Conservation (phyloP, 345 rosid species). For the Psidium friedrichsthalianum region DNA sequence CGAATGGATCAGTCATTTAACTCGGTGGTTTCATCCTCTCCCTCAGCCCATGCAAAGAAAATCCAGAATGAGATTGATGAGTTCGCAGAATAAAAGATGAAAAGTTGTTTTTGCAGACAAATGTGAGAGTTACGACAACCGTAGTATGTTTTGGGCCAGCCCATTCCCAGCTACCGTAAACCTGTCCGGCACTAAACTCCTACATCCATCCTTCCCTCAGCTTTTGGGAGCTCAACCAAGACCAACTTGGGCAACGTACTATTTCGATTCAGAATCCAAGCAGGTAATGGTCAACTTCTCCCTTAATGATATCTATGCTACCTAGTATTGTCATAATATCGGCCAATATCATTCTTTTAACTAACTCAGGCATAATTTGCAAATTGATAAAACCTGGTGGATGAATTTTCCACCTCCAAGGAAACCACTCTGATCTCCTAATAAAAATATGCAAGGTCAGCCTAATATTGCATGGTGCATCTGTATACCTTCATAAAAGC, state of each 20-base stretch:
- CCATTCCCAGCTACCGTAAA: neutral
- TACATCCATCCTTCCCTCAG: neutral
- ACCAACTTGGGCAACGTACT: neutral
- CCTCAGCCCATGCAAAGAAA: neutral
- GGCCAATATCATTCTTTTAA: no score
- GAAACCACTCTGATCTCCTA: no score
- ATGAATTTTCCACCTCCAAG: no score
- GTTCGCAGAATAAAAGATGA: neutral
- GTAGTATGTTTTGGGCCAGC: neutral
- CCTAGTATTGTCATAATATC: no score
- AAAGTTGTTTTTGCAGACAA: neutral
- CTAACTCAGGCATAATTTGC: no score
- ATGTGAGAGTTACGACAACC: neutral
- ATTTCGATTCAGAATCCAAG: neutral
- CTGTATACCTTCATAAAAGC: neutral
- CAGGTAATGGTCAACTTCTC: neutral
- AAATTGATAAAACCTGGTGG: no score
- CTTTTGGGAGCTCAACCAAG: neutral
- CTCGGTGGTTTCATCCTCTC: neutral
- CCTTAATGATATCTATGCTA: no score
- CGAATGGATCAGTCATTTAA: neutral
- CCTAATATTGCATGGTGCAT: neutral
- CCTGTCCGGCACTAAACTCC: neutral
- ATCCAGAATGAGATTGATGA: neutral
- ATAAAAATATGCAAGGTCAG: neutral